Evolutionary conservation across 768 basidiomycete genomes (phyloP), one percentile per base, ranked within the genome.

Genomic region (Leucocoprinus leucothites): DNA sequence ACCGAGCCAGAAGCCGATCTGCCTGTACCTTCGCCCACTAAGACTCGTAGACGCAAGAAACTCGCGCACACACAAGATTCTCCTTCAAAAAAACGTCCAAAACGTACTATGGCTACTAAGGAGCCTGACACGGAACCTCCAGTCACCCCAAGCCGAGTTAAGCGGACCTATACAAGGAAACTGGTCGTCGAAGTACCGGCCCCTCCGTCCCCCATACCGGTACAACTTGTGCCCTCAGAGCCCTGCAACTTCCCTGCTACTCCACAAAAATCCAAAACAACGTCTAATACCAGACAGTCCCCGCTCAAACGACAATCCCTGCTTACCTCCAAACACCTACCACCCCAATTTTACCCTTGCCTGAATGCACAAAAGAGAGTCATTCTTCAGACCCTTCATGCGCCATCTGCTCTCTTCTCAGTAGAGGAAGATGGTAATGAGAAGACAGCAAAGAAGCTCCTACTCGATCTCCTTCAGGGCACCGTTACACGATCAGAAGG

Each of bases 401-500:
- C 61, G 22, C 62, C 65, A 2, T 53, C 46, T 0, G 47, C 40
- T 14, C 18, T 51, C 24, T 31, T 5, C 11, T 31, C 31, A 31
- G 36, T 58, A 9, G 58, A 58, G 13, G 57, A 49, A n/a, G 69
- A 67, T 28, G 69, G 71, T 70, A 16, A 56, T 58, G 9, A 68
- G 76, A 86, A 89, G 1, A 63, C 72, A 16, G 85, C 89, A 0
- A 69, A 76, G 24, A 64, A 80, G 31, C 84, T 90, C 53, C 67
- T 98, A 11, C 64, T 70, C 1, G 78, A 82, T 45, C 69, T 98
- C 19, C 72, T 97, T 3, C 66, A 70, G 19, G 94, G 94, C 9
- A 92, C 91, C 1, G 77, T 89, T 3, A 71, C 72, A 19, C 81
- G 94, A 25, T 89, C 87, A 9, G 95, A 98, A 74, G 94, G 95